Percentiles rank a stretch among this genome's conserved stretches.
Evolutionary conservation across 129 eudicot genomes (phyloP).

Genomic region (Arctium minus): DNA sequence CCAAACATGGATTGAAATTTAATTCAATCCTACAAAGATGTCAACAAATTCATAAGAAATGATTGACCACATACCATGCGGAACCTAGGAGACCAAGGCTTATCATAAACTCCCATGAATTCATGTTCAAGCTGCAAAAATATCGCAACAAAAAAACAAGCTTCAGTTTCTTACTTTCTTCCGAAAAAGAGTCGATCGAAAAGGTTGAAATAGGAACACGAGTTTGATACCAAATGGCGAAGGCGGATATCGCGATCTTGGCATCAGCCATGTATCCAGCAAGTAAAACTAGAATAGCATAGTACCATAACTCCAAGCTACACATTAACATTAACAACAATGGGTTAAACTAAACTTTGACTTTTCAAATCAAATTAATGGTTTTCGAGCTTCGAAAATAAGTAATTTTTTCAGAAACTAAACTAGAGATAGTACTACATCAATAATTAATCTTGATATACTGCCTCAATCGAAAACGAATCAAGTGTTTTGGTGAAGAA

Average conservation of each 20-base stretch:
- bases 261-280: constrained; percentile 72
- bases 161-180: background rate
- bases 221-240: constrained; percentile 55
- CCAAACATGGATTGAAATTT: no score
- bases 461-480: background rate
- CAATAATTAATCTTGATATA: background rate
- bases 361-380: background rate
- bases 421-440: background rate
- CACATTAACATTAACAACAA: background rate
- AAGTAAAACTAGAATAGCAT: constrained; percentile 54
- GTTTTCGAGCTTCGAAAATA: background rate
- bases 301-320: constrained; percentile 75
- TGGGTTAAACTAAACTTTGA: background rate
- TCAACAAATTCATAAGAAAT: background rate
- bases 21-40: background rate
- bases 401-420: background rate
- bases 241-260: constrained; percentile 64
- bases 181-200: background rate
- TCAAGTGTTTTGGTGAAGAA: background rate
- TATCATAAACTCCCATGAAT: constrained; percentile 58
- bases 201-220: background rate
- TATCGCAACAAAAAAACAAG: background rate
- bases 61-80: constrained; percentile 48
- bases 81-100: constrained; percentile 69
- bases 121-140: constrained; percentile 52